phyloP scores from a whole-genome alignment of 1,284 basidiomycete genomes.

The Blastosporella zonata region DNA sequence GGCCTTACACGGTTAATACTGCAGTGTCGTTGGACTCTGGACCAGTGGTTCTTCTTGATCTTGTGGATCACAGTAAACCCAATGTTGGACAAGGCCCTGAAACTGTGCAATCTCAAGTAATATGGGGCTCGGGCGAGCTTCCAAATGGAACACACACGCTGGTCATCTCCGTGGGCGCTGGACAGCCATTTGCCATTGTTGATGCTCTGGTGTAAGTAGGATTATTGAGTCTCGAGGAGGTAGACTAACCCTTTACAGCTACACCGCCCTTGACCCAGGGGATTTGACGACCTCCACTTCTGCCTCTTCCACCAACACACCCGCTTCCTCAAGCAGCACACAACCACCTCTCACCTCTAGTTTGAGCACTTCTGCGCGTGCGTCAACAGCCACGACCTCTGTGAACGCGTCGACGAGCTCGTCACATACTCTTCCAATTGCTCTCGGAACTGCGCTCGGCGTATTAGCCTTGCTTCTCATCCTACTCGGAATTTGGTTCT shows the following conservation, averaged over 20 bases:
- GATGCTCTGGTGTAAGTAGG: conserved; percentile 33
- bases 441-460: conserved; percentile 30
- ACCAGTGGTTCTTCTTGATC: conserved; percentile 28
- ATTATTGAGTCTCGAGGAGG: conserved; percentile 4
- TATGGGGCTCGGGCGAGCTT: conserved; percentile 32
- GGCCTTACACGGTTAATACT: conserved; percentile 38
- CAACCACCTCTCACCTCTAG: neutral
- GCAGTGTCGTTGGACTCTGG: conserved; percentile 33
- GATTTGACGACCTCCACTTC: conserved; percentile 14
- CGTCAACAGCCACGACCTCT: conserved; percentile 15
- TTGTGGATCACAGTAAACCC: conserved; percentile 31
- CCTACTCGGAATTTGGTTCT: conserved; percentile 27
- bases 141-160: conserved; percentile 30
- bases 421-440: conserved; percentile 26
- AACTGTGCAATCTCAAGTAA: conserved; percentile 31
- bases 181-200: conserved; percentile 31
- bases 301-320: neutral
- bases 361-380: neutral
- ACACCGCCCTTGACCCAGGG: conserved; percentile 18
- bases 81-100: conserved; percentile 29
- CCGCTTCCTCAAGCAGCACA: neutral
- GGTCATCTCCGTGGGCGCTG: conserved; percentile 30
- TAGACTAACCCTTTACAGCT: conserved; percentile 14
- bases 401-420: conserved; percentile 11
- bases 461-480: conserved; percentile 27